Evolutionary conservation across 306 rosid genomes (phyloP).

Genomic region (Vigna mungo): DNA sequence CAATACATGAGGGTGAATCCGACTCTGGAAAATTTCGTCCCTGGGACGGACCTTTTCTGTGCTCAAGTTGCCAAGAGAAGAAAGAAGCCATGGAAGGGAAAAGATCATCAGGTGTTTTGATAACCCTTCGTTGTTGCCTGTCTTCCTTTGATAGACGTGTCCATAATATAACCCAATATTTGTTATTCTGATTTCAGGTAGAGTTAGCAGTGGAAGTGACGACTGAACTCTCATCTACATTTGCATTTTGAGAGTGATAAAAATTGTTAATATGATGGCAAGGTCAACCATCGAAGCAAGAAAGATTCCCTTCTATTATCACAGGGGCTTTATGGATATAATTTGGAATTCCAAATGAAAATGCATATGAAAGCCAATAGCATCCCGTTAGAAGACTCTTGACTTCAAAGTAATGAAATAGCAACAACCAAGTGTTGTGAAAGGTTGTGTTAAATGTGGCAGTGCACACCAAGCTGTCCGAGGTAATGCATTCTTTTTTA

Average conservation of each 20-base stretch:
- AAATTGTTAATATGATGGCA: conserved; percentile 55
- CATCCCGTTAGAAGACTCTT: conserved; percentile 46
- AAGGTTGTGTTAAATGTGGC: conserved; percentile 41
- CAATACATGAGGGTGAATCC: conserved; percentile 73
- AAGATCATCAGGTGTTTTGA: conserved; percentile 66
- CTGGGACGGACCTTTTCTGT: conserved; percentile 99
- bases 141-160: conserved; percentile 19
- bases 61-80: conserved; percentile 95
- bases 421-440: conserved; percentile 43
- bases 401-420: conserved; percentile 45
- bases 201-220: conserved; percentile 89
- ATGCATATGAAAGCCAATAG: conserved; percentile 49
- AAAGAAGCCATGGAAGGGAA: conserved; percentile 99
- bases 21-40: conserved; percentile 78
- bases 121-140: conserved; percentile 18
- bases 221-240: conserved; percentile 61
- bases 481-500: conserved; percentile 57
- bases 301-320: conserved; percentile 59
- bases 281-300: conserved; percentile 53
- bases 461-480: conserved; percentile 41
- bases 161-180: conserved; percentile 37
- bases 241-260: conserved; percentile 64
- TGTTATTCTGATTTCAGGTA: conserved; percentile 66
- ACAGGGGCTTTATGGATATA: conserved; percentile 54
- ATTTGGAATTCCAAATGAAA: conserved; percentile 55